Evolutionary conservation across 768 basidiomycete species (phyloP), one percentile per base, ranked within the genome.

Genomic region (Trametes punicea): DNA sequence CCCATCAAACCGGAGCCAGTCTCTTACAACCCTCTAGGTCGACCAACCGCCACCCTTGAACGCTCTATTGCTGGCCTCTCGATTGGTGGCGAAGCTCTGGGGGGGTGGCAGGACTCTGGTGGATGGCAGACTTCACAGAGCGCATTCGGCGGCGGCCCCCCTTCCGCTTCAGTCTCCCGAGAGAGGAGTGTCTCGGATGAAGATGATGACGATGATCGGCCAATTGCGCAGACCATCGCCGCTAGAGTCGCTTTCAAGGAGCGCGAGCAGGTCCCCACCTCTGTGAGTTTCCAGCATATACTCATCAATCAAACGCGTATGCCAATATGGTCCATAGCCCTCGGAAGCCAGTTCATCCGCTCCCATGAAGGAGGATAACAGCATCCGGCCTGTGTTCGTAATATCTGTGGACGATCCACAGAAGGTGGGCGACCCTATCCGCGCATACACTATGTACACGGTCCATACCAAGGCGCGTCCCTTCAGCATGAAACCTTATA

Each of bases 351-450:
- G 51, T 5, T 58, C 53, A 1, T 46, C 58, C 3, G 13, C 45
- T 6, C 50, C 63, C 6, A 34, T 61, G 21, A 68, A 64, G 39
- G 69, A 58, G 39, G 66, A 83, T 47, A 79, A 76, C 51, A 77
- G 77, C 1, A 64, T 87, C 33, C 82, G 79, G 53, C 88, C 90
- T 20, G 75, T 88, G 23, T 98, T 97, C 68, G 70, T 81, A 7
- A 92, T 99, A 61, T 82, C 88, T 0, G 93, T 99, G n/a, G 90
- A 93, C 50, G 97, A 99, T 70, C 97, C 97, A 5, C 94, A 98
- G 62, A 92, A 90, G 64, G 90, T 98, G 40, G 97, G 97, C n/a
- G 93, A 95, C 65, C 91, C 94, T 1, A 91, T 98, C 45, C 87
- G 91, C 55, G 83, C 87, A 15, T 97, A 93, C 67, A 97, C 90